Percentiles rank a stretch among this genome's conserved stretches.
Conservation (phyloP, 1,139 yeast species). For the Yamadazyma jaroonii region DNA sequence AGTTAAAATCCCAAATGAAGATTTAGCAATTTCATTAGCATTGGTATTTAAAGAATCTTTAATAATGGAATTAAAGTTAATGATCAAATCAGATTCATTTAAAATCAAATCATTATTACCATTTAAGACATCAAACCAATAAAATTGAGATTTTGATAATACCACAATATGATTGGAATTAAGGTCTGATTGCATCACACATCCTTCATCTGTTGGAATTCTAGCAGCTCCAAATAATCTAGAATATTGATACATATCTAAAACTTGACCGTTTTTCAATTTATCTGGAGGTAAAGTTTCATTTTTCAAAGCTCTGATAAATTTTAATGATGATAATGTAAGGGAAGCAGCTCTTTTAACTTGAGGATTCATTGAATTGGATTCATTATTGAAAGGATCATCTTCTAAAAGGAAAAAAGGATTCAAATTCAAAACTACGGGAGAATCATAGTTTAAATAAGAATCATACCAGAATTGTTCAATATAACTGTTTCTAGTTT, state of each 20-base stretch:
- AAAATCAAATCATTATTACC: conserved; percentile 64
- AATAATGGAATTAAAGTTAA: conserved; percentile 72
- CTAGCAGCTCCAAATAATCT: conserved; percentile 84
- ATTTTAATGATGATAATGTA: conserved; percentile 72
- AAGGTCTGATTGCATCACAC: conserved; percentile 79
- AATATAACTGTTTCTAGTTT: conserved; percentile 69
- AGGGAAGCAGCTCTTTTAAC: conserved; percentile 81
- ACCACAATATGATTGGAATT: conserved; percentile 79
- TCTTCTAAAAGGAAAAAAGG: conserved; percentile 88
- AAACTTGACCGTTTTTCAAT: conserved; percentile 59
- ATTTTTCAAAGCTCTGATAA: conserved; percentile 73
- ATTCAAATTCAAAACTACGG: conserved; percentile 81
- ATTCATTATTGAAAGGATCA: conserved; percentile 78
- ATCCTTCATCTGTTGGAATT: conserved; percentile 75
- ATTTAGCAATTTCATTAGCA: conserved; percentile 66
- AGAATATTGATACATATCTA: conserved; percentile 89
- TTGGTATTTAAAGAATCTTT: conserved; percentile 66
- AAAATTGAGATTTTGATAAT: conserved; percentile 82
- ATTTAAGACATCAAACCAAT: conserved; percentile 91
- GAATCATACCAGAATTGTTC: conserved; percentile 95
- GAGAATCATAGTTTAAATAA: conserved; percentile 81
- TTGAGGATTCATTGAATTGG: conserved; percentile 55
- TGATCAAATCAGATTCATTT: conserved; percentile 69
- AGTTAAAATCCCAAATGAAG: conserved; percentile 85
- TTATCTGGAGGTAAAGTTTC: conserved; percentile 74